Conservation (phyloP, 371 early-diverging fungal species). For the Apophysomyces ossiformis region DNA sequence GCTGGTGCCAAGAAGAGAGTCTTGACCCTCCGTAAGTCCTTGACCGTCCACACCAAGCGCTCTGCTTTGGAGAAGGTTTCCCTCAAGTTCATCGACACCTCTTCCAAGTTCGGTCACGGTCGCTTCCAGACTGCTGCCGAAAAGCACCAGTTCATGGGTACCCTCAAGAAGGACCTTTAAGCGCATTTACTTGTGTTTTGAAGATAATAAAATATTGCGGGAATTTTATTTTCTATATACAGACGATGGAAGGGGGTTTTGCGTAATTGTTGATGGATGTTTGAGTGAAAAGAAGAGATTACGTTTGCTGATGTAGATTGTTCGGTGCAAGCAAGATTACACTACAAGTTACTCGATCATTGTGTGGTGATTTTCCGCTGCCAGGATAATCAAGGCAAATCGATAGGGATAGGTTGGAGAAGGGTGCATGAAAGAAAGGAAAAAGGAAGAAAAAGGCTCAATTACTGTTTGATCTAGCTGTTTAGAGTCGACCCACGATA, state of each 20-base stretch:
- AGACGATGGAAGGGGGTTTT: not conserved
- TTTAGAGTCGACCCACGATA: no score
- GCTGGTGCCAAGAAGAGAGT: conserved; percentile 99
- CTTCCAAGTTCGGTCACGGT: conserved; percentile 99
- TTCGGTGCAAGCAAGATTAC: no score
- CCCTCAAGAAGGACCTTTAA: conserved; percentile 86
- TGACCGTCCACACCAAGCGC: conserved; percentile 93
- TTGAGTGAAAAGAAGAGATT: no score
- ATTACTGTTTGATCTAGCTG: no score
- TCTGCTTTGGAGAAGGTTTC: conserved; percentile 95
- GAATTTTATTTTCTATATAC: not conserved
- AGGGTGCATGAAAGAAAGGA: no score
- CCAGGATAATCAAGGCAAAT: no score
- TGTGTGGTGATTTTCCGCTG: no score
- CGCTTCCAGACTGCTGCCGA: conserved; percentile 99
- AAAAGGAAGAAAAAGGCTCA: no score
- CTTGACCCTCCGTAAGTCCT: conserved; percentile 98
- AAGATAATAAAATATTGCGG: conserved; percentile 1
- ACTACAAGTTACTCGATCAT: no score
- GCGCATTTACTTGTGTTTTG: not conserved
- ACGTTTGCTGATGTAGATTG: no score
- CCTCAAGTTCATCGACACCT: conserved; percentile 99
- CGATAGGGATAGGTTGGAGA: no score
- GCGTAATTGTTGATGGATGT: not conserved
- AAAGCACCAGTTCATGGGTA: conserved; percentile 96